Conservation (phyloP, 2,329 filamentous ascomycete species). For the Monosporascus ibericus region DNA sequence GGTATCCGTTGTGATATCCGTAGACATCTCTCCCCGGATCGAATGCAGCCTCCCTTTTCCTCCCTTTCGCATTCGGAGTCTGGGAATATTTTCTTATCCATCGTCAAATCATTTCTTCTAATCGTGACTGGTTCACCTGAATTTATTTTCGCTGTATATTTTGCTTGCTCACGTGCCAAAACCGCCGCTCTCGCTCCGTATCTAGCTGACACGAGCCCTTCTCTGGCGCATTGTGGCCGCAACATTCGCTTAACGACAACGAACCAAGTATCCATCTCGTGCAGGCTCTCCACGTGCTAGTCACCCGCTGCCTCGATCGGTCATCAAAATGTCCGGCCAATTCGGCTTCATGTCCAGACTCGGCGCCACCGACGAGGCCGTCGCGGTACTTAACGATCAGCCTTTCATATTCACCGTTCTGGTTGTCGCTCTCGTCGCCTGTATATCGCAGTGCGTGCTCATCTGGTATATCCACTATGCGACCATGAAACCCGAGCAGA, state of each 20-base stretch:
- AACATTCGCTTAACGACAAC: too few species aligned
- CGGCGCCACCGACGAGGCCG: constrained; percentile 52
- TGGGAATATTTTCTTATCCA: constrained; percentile 7
- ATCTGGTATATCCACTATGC: constrained; percentile 55
- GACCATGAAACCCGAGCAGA: constrained; percentile 56
- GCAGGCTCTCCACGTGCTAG: not conserved
- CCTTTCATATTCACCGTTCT: constrained; percentile 53
- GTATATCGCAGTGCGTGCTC: constrained; percentile 40
- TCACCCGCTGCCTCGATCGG: not conserved
- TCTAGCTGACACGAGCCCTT: too few species aligned
- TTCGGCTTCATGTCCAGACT: constrained; percentile 52
- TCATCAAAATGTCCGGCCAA: constrained; percentile 35
- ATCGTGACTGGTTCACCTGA: constrained; percentile 21
- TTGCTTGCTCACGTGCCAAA: not conserved
- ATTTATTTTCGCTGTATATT: constrained; percentile 5
- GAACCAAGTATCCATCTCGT: not conserved
- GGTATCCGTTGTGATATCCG: too few species aligned
- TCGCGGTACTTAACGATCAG: constrained; percentile 56
- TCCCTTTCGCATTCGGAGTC: constrained; percentile 2
- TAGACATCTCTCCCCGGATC: not conserved
- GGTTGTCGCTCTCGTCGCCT: constrained; percentile 44
- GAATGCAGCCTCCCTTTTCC: not conserved
- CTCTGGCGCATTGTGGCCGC: too few species aligned
- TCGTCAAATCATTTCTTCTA: constrained; percentile 8
- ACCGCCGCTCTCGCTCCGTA: too few species aligned